Evolutionary conservation across 768 basidiomycete genomes (phyloP).

Genomic region (Podaxis pistillaris): DNA sequence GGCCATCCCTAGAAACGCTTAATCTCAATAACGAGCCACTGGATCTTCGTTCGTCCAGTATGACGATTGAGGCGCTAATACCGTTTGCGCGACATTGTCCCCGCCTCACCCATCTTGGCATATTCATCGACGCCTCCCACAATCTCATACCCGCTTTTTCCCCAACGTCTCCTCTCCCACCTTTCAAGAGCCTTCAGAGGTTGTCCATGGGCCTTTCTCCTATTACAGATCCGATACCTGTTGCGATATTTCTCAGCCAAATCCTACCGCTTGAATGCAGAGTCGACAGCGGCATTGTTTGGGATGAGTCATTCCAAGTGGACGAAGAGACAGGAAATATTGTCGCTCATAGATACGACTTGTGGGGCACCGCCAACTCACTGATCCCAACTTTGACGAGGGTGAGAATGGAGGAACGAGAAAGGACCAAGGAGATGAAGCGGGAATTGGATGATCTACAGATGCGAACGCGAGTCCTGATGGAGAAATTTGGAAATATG

Average conservation of each 20-base stretch:
- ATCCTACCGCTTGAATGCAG: background rate
- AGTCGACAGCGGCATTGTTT: slow-evolving; percentile 6
- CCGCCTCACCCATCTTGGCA: slow-evolving; percentile 28
- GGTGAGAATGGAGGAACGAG: slow-evolving; percentile 10
- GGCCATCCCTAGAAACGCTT: slow-evolving; percentile 39
- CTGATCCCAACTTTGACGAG: background rate
- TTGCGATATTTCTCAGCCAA: slow-evolving; percentile 10
- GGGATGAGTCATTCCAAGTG: slow-evolving; percentile 6
- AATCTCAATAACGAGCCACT: slow-evolving; percentile 39
- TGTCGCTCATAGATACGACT: background rate
- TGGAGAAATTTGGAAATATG: slow-evolving; percentile 4
- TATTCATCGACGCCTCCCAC: slow-evolving; percentile 31
- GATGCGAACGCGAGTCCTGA: background rate
- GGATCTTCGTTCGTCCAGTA: slow-evolving; percentile 20
- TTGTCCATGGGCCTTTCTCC: slow-evolving; percentile 14
- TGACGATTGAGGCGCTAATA: slow-evolving; percentile 32
- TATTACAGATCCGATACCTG: background rate
- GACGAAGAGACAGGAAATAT: background rate
- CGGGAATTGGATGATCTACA: slow-evolving; percentile 2
- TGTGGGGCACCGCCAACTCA: background rate
- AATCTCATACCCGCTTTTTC: background rate
- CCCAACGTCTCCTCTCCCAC: background rate
- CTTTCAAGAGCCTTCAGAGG: slow-evolving; percentile 6
- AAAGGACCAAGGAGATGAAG: slow-evolving; percentile 5
- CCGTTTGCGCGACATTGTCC: slow-evolving; percentile 34